A percentile compares a stretch with the other conserved stretches of the same genome.
Evolutionary conservation across 768 basidiomycete genomes (phyloP).

Genomic region (Leccinum subgranulosum): DNA sequence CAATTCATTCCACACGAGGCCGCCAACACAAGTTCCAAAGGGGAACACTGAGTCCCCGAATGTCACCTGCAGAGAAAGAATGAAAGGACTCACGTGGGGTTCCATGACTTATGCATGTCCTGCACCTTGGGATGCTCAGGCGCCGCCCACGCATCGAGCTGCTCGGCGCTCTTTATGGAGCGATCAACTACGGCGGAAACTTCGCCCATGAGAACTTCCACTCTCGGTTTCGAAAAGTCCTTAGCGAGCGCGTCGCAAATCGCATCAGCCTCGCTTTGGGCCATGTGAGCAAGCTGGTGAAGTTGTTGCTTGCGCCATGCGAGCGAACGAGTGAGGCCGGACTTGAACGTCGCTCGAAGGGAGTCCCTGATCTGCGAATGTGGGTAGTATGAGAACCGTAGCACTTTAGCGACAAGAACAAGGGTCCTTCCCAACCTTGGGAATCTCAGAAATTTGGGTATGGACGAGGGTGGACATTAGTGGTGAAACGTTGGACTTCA

Average conservation of each 20-base stretch:
- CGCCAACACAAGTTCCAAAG: neutral
- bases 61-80: neutral
- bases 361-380: conserved; percentile 32
- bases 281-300: conserved; percentile 55
- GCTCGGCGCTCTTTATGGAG: conserved; percentile 40
- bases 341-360: conserved; percentile 47
- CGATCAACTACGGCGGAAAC: conserved; percentile 42
- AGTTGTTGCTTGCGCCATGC: conserved; percentile 65
- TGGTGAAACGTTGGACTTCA: neutral
- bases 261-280: conserved; percentile 57
- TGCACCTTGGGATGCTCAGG: conserved; percentile 38
- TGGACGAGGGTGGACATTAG: conserved; percentile 14
- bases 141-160: conserved; percentile 57
- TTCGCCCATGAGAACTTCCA: conserved; percentile 40
- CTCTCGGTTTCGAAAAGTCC: conserved; percentile 50
- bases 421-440: conserved; percentile 15
- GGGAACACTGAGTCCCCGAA: neutral
- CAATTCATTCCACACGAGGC: neutral
- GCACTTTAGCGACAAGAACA: too few species aligned
- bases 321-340: conserved; percentile 48
- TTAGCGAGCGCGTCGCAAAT: conserved; percentile 41
- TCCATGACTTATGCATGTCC: conserved; percentile 47
- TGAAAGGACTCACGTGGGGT: conserved; percentile 35
- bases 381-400: neutral
- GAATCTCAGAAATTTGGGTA: conserved; percentile 20